Evolutionary conservation across 495 filamentous ascomycete species (phyloP), one percentile per base, ranked within the genome.

Genomic region (Bombardia bombarda): DNA sequence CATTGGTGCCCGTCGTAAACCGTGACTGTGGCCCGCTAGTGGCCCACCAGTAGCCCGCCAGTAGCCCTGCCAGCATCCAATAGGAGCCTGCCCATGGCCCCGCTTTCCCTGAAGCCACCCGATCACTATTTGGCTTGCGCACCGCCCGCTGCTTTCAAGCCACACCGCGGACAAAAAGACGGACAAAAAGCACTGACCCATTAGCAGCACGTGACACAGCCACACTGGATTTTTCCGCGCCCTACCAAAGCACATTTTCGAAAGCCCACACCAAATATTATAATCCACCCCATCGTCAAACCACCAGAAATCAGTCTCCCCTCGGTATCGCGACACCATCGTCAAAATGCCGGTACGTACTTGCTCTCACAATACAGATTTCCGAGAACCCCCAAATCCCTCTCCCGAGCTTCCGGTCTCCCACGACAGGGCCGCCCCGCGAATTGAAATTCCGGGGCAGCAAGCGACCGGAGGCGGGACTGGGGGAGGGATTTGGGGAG

Each of bases 271-370:
- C 45, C 63, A 68, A 65, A 68, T 58, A 58, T 58, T 66, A 51
- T 34, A 45, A 61, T 60, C 60, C 54, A 44, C 54, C 54, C 45
- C 50, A 47, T 50, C 54, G 58, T 51, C 49, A 55, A 58, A 47
- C 62, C 57, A 56, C 53, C 50, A 50, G 40, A 49, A 47, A 66
- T 59, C 47, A 55, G 60, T 42, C 60, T 52, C 56, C 55, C 57
- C 62, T 68, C 55, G 50, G 65, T 53, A 60, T 53, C 55, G 51
- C 61, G 65, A 55, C 58, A 57, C 78, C 57, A 66, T 68, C 70
- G 75, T 80, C 80, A 86, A 83, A 76, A 87, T 87, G 83, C 83
- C 83, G 82, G 83, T 87, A 79, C 62, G 83, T 75, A 65, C 31
- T n/a, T n/a, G n/a, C n/a, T n/a, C n/a, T n/a, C n/a, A n/a, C n/a